Base-by-base conservation (phyloP, 176 grass and related monocot species). In the Themeda triandra region DNA sequence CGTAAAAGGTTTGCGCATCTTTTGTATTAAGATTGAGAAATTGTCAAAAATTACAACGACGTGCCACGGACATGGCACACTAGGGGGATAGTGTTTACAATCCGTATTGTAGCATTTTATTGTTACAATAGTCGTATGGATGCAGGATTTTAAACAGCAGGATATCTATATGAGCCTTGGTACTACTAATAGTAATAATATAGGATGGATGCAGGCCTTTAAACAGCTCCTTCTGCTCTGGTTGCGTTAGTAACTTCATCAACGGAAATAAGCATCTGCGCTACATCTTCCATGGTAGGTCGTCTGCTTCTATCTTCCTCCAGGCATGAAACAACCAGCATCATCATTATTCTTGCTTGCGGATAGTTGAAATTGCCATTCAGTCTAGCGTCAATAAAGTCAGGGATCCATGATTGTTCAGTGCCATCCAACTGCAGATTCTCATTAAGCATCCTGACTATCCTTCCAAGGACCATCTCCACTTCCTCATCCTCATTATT, bases 241-340 rank as follows among this genome's bases (percentile, higher is more conserved):
- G 8, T 29, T 65, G 37, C 5, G 2, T 29, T 37, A 9, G 5
- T 28, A 13, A 18, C 67, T 28, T 74, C 23, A 62, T 90, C 80
- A 18, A 78, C 63, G 37, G 77, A 85, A 77, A 88, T 36, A 41
- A 92, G 65, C 19, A 63, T 79, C 64, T 86, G 45, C 19, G 40
- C 39, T 29, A 59, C 72, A 40, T 42, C 23, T 46, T 56, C 86
- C 86, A 89, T 92, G 25, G 41, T 81, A 10, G 86, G 90, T 42
- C 86, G 79, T 63, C 75, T 83, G 35, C 30, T 15, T 69, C 65
- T 80, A 17, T 89, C 86, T 80, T 79, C 82, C 65, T 88, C 82
- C 48, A 86, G 25, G 44, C 86, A 89, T 33, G 37, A 75, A 60
- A 75, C 75, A 40, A 64, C 81, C 8, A 92, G 63, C 51, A 81